Conservation (phyloP, 1,139 yeast genomes). For the Yamadazyma triangularis region DNA sequence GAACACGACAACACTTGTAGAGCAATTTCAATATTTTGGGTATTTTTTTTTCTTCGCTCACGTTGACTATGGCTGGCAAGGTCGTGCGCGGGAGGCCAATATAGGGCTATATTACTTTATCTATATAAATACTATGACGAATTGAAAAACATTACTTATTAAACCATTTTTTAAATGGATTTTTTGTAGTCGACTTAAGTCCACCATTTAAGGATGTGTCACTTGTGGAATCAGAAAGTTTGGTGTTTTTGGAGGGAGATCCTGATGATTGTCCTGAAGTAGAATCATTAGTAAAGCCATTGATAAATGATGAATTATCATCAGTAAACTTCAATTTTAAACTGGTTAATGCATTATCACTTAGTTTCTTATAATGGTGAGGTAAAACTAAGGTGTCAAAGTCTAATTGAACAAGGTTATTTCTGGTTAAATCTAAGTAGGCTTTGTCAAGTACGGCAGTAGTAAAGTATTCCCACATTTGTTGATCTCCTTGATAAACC, state of each 20-base stretch:
- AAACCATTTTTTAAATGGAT: slow-evolving; percentile 38
- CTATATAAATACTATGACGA: too few relatives aligned
- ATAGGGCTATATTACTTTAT: too few relatives aligned
- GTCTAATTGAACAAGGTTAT: slow-evolving; percentile 28
- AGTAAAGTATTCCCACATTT: slow-evolving; percentile 32
- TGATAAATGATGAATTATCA: slow-evolving; percentile 5
- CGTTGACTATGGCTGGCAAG: too few relatives aligned
- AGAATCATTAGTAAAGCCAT: slow-evolving; percentile 1
- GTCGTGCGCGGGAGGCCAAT: too few relatives aligned
- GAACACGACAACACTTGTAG: too few relatives aligned
- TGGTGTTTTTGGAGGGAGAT: not conserved
- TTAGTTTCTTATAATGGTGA: slow-evolving; percentile 18
- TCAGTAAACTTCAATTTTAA: slow-evolving; percentile 31
- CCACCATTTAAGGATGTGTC: slow-evolving; percentile 1
- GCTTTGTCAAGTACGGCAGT: slow-evolving; percentile 27
- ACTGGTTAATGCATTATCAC: slow-evolving; percentile 28
- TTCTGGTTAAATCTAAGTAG: slow-evolving; percentile 30
- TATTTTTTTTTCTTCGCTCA: too few relatives aligned
- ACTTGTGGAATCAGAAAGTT: slow-evolving; percentile 4
- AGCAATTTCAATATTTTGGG: too few relatives aligned
- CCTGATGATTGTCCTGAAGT: slow-evolving; percentile 2
- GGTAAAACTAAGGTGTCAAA: slow-evolving; percentile 13
- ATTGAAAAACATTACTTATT: slow-evolving; percentile 16
- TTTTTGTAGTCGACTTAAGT: slow-evolving; percentile 17
- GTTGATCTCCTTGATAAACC: slow-evolving; percentile 23